Percentiles rank a stretch among this genome's conserved stretches.
These are phyloP conservation scores for Zygosaccharomyces pseudobailii DNA, from an alignment of 1,139 yeast species.

Conservation along the genomic window DNA sequence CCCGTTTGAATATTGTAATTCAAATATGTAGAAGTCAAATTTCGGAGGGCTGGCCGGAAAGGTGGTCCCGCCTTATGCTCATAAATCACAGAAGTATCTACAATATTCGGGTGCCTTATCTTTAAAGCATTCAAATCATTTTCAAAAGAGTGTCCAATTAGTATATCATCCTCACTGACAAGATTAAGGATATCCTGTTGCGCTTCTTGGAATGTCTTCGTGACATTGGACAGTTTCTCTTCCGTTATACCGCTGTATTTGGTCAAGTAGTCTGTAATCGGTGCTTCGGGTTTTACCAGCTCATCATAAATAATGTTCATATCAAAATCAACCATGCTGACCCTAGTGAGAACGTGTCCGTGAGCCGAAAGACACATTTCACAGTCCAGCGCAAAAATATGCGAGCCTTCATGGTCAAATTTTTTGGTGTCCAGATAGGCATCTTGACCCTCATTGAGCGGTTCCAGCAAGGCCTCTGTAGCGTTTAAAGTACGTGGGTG, in stretches of 20 bases:
- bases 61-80: conserved; percentile 81
- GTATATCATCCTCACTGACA: conserved; percentile 49
- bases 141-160: conserved; percentile 72
- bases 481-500: conserved; percentile 39
- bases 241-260: conserved; percentile 81
- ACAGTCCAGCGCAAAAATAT: conserved; percentile 80
- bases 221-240: conserved; percentile 56
- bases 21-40: conserved; percentile 56
- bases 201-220: conserved; percentile 61
- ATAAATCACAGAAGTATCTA: conserved; percentile 62
- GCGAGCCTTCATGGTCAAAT: conserved; percentile 52
- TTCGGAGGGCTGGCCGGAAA: conserved; percentile 67
- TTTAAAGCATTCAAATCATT: conserved; percentile 59
- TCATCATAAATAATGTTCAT: conserved; percentile 61
- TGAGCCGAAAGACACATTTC: conserved; percentile 73
- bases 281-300: conserved; percentile 69
- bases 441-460: conserved; percentile 8
- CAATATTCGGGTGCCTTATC: conserved; percentile 56
- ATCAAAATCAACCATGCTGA: conserved; percentile 65
- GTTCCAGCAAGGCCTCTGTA: conserved; percentile 12
- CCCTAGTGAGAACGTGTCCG: conserved; percentile 70
- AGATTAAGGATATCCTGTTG: conserved; percentile 49
- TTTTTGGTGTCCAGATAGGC: conserved; percentile 57
- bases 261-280: conserved; percentile 75
- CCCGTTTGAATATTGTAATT: conserved; percentile 58